Evolutionary conservation across 805 yeast species (phyloP), one percentile per base, ranked within the genome.

Genomic region (Saccharomyces jurei): DNA sequence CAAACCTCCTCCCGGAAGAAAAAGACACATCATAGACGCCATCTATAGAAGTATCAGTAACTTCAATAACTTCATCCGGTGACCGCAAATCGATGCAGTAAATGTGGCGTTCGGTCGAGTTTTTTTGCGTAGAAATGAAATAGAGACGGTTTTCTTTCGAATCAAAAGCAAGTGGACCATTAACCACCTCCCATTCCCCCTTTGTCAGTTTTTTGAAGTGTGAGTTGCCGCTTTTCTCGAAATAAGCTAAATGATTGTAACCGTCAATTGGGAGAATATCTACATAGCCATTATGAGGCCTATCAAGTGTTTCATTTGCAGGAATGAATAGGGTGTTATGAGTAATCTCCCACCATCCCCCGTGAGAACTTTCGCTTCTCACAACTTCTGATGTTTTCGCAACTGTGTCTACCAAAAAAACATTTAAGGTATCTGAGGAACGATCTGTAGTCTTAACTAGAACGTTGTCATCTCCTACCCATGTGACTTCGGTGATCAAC

Each of bases 181-280:
- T 79, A 28, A 81, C 86, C n/a, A 94, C 96, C 69, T 94, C 99
- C 96, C 96, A 94, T 0, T 78, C 71, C 6, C 99, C 99, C 2
- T 70, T 55, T 1, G 94, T 87, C 49, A 96, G 77, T 25, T 86
- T 67, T 2, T 62, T 63, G 3, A 89, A 89, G 14, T 71, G 69
- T 0, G 81, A 58, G 4, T 84, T 68, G 27, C 77, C 74, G 2
- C 89, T 81, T 4, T 96, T 94, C 1, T 87, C 74, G 66, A 82
- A 94, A 69, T 86, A 91, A 0, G 90, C 98, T 58, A 94, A 74
- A 69, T 94, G 99, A 55, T 77, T 76, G 60, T 64, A 82, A 0
- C 88, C 88, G 56, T 81, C 76, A 27, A 81, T 74, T 4, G 82
- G 83, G 17, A 85, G 73, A 1, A 91, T 78, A 68, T 94, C 99